These are phyloP conservation scores for Amoeboaphelidium protococcarum DNA, from an alignment of 371 early-diverging fungal species.

Conservation along the genomic window DNA sequence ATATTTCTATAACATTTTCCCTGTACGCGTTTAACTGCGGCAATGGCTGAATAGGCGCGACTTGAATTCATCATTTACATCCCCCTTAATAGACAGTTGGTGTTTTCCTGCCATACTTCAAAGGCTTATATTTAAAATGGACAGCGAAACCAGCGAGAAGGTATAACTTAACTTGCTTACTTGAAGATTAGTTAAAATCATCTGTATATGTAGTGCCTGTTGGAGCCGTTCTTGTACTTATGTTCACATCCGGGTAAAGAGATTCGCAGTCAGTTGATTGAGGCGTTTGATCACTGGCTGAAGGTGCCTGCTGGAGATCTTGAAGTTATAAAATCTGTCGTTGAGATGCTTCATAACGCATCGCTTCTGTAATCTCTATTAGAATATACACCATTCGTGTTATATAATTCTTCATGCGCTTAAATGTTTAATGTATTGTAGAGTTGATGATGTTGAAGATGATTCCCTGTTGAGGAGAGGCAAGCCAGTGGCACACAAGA, in stretches of 20 bases:
- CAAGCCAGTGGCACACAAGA: slow-evolving; percentile 78
- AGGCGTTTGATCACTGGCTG: slow-evolving; percentile 69
- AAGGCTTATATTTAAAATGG: too few relatives aligned
- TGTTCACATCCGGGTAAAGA: slow-evolving; percentile 59
- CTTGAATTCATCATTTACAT: too few relatives aligned
- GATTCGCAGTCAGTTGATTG: slow-evolving; percentile 55
- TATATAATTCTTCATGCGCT: slow-evolving; percentile 1
- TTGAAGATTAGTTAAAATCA: too few relatives aligned
- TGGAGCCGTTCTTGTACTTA: slow-evolving; percentile 61
- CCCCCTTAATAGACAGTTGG: too few relatives aligned
- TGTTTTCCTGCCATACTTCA: too few relatives aligned
- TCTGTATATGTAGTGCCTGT: too few relatives aligned
- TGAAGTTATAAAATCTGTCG: slow-evolving; percentile 36
- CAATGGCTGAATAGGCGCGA: too few relatives aligned
- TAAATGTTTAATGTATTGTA: slow-evolving; percentile 4
- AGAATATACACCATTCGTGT: background rate
- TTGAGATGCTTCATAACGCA: slow-evolving; percentile 81
- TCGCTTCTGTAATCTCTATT: slow-evolving; percentile 37
- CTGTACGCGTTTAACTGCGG: too few relatives aligned
- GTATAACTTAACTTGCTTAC: too few relatives aligned
- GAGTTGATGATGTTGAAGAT: slow-evolving; percentile 89
- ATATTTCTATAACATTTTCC: too few relatives aligned
- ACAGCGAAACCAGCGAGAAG: too few relatives aligned
- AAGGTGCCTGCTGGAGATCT: slow-evolving; percentile 36
- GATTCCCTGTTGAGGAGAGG: slow-evolving; percentile 63